Evolutionary conservation across 441 rosid genomes (phyloP), one percentile per base, ranked within the genome.

Genomic region (Flueggea neowawraea): DNA sequence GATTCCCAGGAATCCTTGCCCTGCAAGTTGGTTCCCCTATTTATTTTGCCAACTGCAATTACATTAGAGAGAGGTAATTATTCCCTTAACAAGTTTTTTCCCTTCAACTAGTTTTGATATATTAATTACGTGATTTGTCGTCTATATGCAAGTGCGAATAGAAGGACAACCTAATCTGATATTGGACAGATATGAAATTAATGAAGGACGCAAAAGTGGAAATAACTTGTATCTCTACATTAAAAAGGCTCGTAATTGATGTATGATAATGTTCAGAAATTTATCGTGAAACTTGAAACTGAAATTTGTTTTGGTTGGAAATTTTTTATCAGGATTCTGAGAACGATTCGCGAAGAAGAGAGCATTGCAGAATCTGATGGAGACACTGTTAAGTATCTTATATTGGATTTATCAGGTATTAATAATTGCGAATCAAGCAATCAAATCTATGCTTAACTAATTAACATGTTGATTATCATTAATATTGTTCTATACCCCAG

Each of bases 11-110:
- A 54, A 68, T 83, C 51, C 65, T 94, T 41, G 72, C 82, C 78
- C 78, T 94, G 13, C 95, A 90, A 58, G 59, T 94, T n/a, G 97
- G 97, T 22, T 90, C 98, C 52, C 98, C 98, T 10, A 63, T 94
- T 68, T 94, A 88, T 65, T 94, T 86, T 61, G 90, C 97, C 33
- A 94, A 90, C 54, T 62, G 81, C 52, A 77, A 82, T 66, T 94
- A 94, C 52, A 47, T 90, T 4, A 83, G 89, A 31, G 97, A 94
- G 61, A 85, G 95, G 95, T 22, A 22, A 2, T 22, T 84, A 75
- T 41, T 49, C 5, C 4, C 10, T 15, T 4, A 14, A 43, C 45
- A 22, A 22, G 1, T 22, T 22, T 2, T 22, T 22, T 22, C 45
- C 45, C 3, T 6, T n/a, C 7, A 16, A 8, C 12, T 33, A 47